These are phyloP conservation scores for Penicillium sp. DNA, from an alignment of 2,329 filamentous ascomycete species.

Conservation along the genomic window DNA sequence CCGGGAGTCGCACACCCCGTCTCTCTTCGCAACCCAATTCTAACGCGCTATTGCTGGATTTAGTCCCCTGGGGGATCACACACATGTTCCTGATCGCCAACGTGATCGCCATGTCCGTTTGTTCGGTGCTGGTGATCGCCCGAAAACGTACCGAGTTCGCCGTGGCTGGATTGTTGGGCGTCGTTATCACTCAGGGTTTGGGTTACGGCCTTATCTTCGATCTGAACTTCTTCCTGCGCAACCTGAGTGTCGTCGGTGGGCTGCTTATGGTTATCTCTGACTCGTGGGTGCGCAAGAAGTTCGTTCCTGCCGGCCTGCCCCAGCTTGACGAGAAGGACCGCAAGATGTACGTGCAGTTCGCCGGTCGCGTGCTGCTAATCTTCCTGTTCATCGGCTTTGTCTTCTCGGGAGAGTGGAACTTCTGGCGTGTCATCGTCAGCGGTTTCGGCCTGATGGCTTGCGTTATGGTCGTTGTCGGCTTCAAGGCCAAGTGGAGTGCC, in stretches of 20 bases:
- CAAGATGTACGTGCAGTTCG: constrained; percentile 99
- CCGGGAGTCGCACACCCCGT: background rate
- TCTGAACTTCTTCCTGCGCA: constrained; percentile 99
- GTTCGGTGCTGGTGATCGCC: constrained; percentile 82
- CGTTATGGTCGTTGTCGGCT: constrained; percentile 97
- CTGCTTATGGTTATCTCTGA: constrained; percentile 97
- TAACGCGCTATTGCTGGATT: constrained; percentile 16
- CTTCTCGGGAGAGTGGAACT: constrained; percentile 87
- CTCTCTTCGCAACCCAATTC: constrained; percentile 2
- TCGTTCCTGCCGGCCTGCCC: constrained; percentile 91
- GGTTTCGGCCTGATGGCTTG: constrained; percentile 84
- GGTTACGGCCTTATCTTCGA: constrained; percentile 98
- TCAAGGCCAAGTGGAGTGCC: constrained; percentile 99
- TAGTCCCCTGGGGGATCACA: constrained; percentile 83
- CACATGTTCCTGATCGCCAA: constrained; percentile 91
- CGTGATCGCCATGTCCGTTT: constrained; percentile 79
- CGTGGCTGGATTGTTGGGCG: constrained; percentile 81
- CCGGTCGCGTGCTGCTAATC: constrained; percentile 90
- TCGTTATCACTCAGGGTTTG: constrained; percentile 89
- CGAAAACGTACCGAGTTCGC: constrained; percentile 93
- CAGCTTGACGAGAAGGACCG: constrained; percentile 97
- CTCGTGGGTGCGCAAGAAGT: constrained; percentile 96
- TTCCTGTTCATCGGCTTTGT: constrained; percentile 97
- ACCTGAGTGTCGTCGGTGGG: constrained; percentile 94
- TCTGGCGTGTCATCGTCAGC: constrained; percentile 83